phyloP scores from a whole-genome alignment of 2,329 filamentous ascomycete genomes.

The Scytalidium sp. region DNA sequence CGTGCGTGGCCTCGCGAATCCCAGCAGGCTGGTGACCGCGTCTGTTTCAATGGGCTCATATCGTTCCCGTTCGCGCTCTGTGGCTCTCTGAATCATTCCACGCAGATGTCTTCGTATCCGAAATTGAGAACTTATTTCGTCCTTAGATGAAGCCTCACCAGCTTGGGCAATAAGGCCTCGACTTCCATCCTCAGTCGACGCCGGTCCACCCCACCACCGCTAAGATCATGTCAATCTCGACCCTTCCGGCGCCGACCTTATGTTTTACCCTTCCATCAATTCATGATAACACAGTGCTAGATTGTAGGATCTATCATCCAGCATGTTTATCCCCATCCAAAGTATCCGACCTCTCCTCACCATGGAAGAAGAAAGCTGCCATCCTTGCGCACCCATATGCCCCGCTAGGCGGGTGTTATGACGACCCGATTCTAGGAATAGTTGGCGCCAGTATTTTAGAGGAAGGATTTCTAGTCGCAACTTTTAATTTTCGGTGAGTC shows the following conservation, averaged over 20 bases:
- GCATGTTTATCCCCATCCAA: constrained; percentile 32
- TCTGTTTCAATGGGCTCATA: too few relatives aligned
- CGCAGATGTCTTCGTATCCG: too few relatives aligned
- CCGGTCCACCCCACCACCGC: not conserved
- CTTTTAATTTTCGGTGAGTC: constrained; percentile 84
- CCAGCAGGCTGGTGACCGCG: too few relatives aligned
- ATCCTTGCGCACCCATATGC: constrained; percentile 90
- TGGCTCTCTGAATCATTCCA: too few relatives aligned
- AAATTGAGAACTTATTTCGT: too few relatives aligned
- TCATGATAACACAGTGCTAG: constrained; percentile 70
- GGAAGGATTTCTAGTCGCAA: constrained; percentile 72
- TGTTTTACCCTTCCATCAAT: constrained; percentile 81
- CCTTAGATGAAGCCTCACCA: not conserved
- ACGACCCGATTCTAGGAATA: constrained; percentile 75
- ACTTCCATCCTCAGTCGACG: not conserved
- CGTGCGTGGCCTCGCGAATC: too few relatives aligned
- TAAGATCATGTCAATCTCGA: not conserved
- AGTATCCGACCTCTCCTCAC: constrained; percentile 11
- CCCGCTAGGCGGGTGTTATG: constrained; percentile 78
- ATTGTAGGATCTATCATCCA: constrained; percentile 82
- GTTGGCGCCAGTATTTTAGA: constrained; percentile 57
- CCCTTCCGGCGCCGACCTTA: constrained; percentile 53
- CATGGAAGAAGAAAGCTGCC: constrained; percentile 46
- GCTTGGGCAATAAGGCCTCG: not conserved
- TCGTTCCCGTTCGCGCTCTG: too few relatives aligned